Evolutionary conservation across 805 yeast genomes (phyloP).

Genomic region (Metschnikowia drakensbergensis): DNA sequence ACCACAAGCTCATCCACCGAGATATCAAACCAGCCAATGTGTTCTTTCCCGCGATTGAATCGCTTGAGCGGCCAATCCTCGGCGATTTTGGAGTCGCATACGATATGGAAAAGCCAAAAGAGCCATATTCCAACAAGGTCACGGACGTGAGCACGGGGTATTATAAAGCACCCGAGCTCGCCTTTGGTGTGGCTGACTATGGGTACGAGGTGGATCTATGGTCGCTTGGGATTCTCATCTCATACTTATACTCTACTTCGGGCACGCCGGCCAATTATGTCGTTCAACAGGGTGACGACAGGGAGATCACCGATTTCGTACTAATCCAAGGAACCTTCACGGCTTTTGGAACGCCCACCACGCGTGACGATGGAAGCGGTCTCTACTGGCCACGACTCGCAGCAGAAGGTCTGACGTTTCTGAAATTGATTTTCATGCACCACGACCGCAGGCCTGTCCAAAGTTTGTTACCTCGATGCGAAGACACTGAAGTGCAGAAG

Average conservation of each 20-base stretch:
- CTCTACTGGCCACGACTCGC: constrained; percentile 37
- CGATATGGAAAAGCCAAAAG: constrained; percentile 26
- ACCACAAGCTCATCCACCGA: constrained; percentile 36
- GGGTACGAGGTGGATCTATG: constrained; percentile 61
- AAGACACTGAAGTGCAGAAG: constrained; percentile 7
- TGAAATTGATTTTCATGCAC: constrained; percentile 22
- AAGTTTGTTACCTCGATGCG: constrained; percentile 36
- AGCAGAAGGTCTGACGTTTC: constrained; percentile 27
- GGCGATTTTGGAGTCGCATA: constrained; percentile 65
- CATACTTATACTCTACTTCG: constrained; percentile 42
- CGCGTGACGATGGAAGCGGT: constrained; percentile 11
- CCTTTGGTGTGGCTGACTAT: constrained; percentile 58
- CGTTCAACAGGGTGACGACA: constrained; percentile 5
- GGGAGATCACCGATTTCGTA: constrained; percentile 46
- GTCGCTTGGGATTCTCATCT: constrained; percentile 62
- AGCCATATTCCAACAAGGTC: constrained; percentile 40
- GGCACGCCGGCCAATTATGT: constrained; percentile 29
- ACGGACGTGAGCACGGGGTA: constrained; percentile 64
- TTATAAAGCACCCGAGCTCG: constrained; percentile 71
- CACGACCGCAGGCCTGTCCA: constrained; percentile 16
- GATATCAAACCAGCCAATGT: constrained; percentile 41
- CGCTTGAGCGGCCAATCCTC: constrained; percentile 30
- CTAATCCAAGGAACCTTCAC: constrained; percentile 52
- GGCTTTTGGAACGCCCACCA: constrained; percentile 62
- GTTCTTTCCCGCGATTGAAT: constrained; percentile 22